Base-by-base conservation (phyloP, 73 alveolate genomes). In the Paramecium tetraurelia region DNA sequence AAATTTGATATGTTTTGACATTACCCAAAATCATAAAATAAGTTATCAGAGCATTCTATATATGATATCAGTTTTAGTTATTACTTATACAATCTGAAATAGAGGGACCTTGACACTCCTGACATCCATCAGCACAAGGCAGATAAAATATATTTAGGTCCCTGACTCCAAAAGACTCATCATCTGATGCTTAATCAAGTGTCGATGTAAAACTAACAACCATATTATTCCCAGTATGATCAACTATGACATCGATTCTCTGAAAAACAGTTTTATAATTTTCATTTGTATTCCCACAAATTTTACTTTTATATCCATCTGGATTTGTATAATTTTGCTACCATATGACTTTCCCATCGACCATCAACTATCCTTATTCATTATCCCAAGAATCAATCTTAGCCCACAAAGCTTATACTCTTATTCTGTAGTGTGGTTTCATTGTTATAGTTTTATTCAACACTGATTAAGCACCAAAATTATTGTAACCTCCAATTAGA, bases 361-460 rank as follows among this genome's bases (percentile, higher is more conserved):
- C 75, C 21, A 21, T 10, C 20, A 80, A 4, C 29, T 40, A 11
- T 20, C 33, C 41, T 24, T 20, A 21, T 35, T 80, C 90, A 43
- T 41, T 40, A 46, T 80, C 90, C 90, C 90, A 80, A 2, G 90
- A 80, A 24, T 80, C 70, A 24, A 80, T 80, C 0, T 80, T 80
- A 3, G 27, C 75, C 57, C 48, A 80, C 14, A 43, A 20, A 8
- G 12, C 21, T 46, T 80, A 40, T 9, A 80, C 14, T 80, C 75
- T 10, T 20, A 80, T 22, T 48, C 22, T 80, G 8, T 10, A 80
- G 16, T 80, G 90, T 20, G 90, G 90, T 41, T 40, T 40, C 57
- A 80, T 31, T 3, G 5, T 3, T 9, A 80, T 8, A 1, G 9
- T 12, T 9, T 24, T 44, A 22, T 8, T 4, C 5, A 80, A 40